Evolutionary conservation across 495 filamentous ascomycete species (phyloP), one percentile per base, ranked within the genome.

Genomic region (Podospora fimiseda): DNA sequence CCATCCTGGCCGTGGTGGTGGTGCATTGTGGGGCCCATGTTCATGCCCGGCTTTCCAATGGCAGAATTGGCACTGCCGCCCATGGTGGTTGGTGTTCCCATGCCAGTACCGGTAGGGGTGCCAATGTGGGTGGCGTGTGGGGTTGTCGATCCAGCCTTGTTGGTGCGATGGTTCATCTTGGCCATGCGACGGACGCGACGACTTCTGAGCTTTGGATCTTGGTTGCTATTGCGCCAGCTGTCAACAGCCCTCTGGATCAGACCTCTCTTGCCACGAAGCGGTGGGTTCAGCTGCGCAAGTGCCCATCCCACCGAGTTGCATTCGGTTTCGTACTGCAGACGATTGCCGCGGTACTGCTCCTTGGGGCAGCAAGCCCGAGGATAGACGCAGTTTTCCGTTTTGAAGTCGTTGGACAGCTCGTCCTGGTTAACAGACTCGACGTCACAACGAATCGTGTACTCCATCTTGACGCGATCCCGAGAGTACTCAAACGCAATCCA

Each of bases 401-500:
- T 95, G 81, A 97, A 97, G 47, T 96, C 90, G 58, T 79, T 75
- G 55, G 79, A 79, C 23, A 98, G 81, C 40, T 79, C 83, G 45
- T 96, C 90, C 45, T 92, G 88, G 65, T 89, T 90, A 41, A 98
- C 90, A 1, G 91, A 96, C 71, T 96, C 93, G 19, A 97, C 93
- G 60, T 98, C 93, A 63, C 93, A 98, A 30, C 93, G 86, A 63
- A 98, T 98, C 0, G 90, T 96, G 69, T 98, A 98, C 67, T 96
- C 93, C 90, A 96, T 96, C 80, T 98, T 98, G 57, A 98, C 90
- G 23, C 93, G 79, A 66, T 98, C 93, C 21, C 93, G 83, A 14
- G 94, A 97, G 68, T 98, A 98, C 63, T 98, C 93, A 52, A 98
- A 98, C 2, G 90, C 89, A 57, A 98, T 98, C 93, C 93, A 97